phyloP scores from a whole-genome alignment of 2,329 filamentous ascomycete species.

The Pseudophaeomoniella oleicola region DNA sequence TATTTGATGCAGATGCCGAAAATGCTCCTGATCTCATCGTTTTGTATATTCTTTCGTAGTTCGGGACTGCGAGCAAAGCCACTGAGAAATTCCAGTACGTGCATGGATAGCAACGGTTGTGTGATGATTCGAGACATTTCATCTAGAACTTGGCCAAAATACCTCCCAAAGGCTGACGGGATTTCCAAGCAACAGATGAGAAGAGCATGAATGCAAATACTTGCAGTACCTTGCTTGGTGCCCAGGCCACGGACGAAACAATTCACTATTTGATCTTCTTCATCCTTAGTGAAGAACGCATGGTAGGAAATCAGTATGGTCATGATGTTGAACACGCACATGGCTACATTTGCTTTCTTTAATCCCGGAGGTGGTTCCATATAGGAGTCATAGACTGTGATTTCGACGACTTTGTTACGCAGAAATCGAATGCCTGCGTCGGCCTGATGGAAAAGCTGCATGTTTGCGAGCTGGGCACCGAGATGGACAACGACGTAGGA shows the following conservation, averaged over 20 bases:
- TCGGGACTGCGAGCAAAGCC: conserved; percentile 72
- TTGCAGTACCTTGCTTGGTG: conserved; percentile 72
- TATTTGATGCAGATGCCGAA: conserved; percentile 94
- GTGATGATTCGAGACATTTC: conserved; percentile 96
- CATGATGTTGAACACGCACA: conserved; percentile 74
- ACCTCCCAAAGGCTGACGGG: conserved; percentile 72
- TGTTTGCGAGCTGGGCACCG: conserved; percentile 78
- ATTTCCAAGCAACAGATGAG: conserved; percentile 93
- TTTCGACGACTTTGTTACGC: conserved; percentile 63
- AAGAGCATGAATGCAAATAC: conserved; percentile 85
- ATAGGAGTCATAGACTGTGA: conserved; percentile 63
- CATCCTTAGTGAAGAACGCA: conserved; percentile 63
- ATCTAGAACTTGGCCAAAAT: conserved; percentile 70
- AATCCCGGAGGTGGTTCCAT: conserved; percentile 70
- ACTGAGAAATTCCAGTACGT: conserved; percentile 91
- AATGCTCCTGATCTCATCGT: conserved; percentile 84
- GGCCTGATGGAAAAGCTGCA: conserved; percentile 64
- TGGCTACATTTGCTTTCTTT: conserved; percentile 74
- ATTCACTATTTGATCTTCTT: conserved; percentile 79
- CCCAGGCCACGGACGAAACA: conserved; percentile 76
- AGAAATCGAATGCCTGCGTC: conserved; percentile 63
- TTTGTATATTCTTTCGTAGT: conserved; percentile 74
- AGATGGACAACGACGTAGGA: conserved; percentile 79
- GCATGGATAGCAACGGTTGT: conserved; percentile 76
- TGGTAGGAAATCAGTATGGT: conserved; percentile 87